Evolutionary conservation across 176 grass and related monocot species (phyloP), one percentile per base, ranked within the genome.

Genomic region (Tuctoria greenei): DNA sequence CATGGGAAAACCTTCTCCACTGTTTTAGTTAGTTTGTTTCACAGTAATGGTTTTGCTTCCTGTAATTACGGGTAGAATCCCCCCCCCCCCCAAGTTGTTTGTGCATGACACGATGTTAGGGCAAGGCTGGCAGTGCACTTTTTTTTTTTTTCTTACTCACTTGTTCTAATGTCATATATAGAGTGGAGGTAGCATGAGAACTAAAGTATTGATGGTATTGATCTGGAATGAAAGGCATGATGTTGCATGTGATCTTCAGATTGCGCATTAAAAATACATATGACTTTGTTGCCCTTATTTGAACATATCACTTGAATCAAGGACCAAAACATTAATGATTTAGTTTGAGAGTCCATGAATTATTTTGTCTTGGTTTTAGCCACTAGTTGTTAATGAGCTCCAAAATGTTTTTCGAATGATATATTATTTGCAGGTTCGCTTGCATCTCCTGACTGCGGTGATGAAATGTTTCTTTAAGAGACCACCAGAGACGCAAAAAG

Each of bases 391-490:
- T 74, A 35, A 71, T 82, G 6, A 49, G n/a, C 27, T 73, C 38
- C 21, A 79, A 10, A 31, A 52, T 34, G 50, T 75, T 72, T 69
- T 63, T 77, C 25, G 4, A 37, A 47, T 82, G 51, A 69, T 77
- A 20, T 76, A 52, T 14, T 91, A 34, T 71, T 75, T 86, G 37
- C 80, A 99, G 96, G 96, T 99, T 77, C 79, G 85, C 36, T 88
- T 99, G 87, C 96, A 99, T 95, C 89, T 99, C 60, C 71, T 99
- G 13, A 95, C 96, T 42, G 96, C 96, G 60, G 89, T 92, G 37
- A 95, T 95, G 89, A 95, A 93, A 70, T 99, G 96, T 82, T 99
- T 99, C 77, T 95, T 99, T 74, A 95, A 92, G 74, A 87, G 96
- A 75, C 85, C 96, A 54, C 96, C 96, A 25, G 96, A 99, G 78